Percentiles rank a stretch among this genome's conserved stretches.
Conservation (phyloP, 257 asterid genomes). For the Solanum sejunctum region DNA sequence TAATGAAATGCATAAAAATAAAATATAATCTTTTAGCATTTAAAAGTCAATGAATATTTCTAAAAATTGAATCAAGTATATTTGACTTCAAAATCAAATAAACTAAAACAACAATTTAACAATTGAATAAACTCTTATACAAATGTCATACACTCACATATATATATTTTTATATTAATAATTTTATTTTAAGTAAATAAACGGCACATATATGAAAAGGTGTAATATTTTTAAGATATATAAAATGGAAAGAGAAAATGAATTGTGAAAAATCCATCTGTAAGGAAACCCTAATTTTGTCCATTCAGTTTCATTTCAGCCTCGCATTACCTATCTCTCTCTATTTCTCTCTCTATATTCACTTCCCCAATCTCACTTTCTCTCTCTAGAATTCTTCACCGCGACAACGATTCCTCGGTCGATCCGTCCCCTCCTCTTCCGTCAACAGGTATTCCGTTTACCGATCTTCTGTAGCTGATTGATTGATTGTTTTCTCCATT, state of each 20-base stretch:
- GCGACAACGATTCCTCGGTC: background rate
- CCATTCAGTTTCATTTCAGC: conserved; percentile 14
- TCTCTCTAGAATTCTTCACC: background rate
- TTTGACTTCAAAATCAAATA: background rate
- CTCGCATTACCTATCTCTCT: background rate
- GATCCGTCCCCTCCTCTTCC: background rate
- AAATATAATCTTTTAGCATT: background rate
- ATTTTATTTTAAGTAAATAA: background rate
- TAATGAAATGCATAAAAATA: background rate
- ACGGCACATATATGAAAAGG: background rate
- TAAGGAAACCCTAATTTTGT: conserved; percentile 30
- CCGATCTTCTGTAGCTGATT: background rate
- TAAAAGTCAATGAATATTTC: background rate
- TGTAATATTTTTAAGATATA: background rate
- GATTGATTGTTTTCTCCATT: background rate
- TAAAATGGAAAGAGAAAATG: background rate
- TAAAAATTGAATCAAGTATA: background rate
- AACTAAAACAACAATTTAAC: background rate
- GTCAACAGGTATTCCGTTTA: background rate
- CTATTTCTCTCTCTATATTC: background rate
- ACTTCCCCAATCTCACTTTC: background rate
- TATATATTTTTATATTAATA: background rate
- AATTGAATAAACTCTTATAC: background rate
- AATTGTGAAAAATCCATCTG: background rate
- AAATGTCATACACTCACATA: background rate